Percentiles rank a stretch among this genome's conserved stretches.
phyloP scores from a whole-genome alignment of 2,329 filamentous ascomycete species.

The Talaromyces sp. region DNA sequence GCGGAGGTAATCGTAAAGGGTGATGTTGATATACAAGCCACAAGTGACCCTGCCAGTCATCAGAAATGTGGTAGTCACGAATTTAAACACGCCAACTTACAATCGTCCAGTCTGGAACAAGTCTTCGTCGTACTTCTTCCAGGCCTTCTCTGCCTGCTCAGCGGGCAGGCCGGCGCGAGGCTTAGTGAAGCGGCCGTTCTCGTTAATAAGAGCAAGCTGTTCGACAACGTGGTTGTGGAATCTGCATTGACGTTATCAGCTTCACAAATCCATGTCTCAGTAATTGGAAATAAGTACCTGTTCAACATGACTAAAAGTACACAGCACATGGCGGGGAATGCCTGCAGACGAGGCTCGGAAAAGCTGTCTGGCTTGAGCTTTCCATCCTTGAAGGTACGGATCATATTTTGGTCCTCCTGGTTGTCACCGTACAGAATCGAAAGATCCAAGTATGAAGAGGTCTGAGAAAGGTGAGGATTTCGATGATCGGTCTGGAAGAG shows the following conservation, averaged over 20 bases:
- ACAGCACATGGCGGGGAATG: constrained; percentile 67
- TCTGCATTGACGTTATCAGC: constrained; percentile 12
- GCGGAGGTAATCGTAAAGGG: constrained; percentile 70
- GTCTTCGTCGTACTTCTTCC: constrained; percentile 70
- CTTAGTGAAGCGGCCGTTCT: constrained; percentile 70
- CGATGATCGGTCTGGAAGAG: constrained; percentile 65
- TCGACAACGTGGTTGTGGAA: constrained; percentile 86
- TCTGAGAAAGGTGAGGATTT: constrained; percentile 59
- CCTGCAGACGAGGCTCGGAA: constrained; percentile 64
- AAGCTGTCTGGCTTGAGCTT: constrained; percentile 69
- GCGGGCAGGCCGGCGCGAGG: constrained; percentile 50
- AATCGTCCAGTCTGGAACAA: constrained; percentile 74
- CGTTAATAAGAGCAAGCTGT: constrained; percentile 75
- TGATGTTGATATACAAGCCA: constrained; percentile 75
- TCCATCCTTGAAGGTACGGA: constrained; percentile 64
- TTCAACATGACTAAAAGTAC: constrained; percentile 70
- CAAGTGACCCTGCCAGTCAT: constrained; percentile 52
- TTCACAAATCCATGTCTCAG: background rate
- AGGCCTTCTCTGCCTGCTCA: constrained; percentile 48
- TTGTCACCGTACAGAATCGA: constrained; percentile 66
- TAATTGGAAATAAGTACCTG: constrained; percentile 16
- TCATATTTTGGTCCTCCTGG: constrained; percentile 44
- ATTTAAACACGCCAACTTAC: constrained; percentile 19
- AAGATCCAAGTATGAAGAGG: constrained; percentile 68
- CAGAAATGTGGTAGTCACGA: constrained; percentile 9